Conservation (phyloP, 2,329 filamentous ascomycete genomes). For the Phoma sp. region DNA sequence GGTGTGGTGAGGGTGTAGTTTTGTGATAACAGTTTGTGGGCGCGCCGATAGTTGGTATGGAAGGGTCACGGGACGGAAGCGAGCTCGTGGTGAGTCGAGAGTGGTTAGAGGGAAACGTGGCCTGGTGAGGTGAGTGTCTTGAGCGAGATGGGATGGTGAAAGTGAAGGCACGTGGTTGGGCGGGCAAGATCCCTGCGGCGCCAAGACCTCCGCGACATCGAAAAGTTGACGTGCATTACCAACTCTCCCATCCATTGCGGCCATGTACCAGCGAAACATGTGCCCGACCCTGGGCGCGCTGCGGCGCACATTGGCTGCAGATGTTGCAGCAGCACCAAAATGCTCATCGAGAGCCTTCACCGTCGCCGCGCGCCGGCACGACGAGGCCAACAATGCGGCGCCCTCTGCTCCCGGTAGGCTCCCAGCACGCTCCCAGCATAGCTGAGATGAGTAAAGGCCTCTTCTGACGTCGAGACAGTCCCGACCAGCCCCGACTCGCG, state of each 20-base stretch:
- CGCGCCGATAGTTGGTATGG: neutral
- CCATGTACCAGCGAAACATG: slow-evolving; percentile 45
- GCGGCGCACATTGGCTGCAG: slow-evolving; percentile 29
- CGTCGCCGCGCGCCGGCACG: slow-evolving; percentile 32
- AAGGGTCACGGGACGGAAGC: slow-evolving; percentile 5
- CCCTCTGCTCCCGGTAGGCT: slow-evolving; percentile 30
- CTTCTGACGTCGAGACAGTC: slow-evolving; percentile 20
- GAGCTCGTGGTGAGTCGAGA: neutral
- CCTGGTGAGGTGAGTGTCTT: slow-evolving; percentile 3
- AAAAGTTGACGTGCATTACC: slow-evolving; percentile 34
- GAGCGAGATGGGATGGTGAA: slow-evolving; percentile 12
- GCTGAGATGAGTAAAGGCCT: neutral
- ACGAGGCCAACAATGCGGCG: slow-evolving; percentile 31
- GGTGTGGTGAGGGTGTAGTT: neutral
- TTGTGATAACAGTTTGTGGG: slow-evolving; percentile 4
- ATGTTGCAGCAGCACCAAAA: slow-evolving; percentile 26
- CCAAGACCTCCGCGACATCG: slow-evolving; percentile 35
- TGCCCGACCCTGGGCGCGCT: slow-evolving; percentile 44
- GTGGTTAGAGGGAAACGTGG: slow-evolving; percentile 1
- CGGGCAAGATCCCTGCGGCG: slow-evolving; percentile 30
- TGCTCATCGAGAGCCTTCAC: slow-evolving; percentile 35
- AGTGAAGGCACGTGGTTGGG: slow-evolving; percentile 21
- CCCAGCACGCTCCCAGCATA: slow-evolving; percentile 6
- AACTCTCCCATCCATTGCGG: slow-evolving; percentile 24
- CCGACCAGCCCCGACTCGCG: slow-evolving; percentile 28